Conservation (phyloP, 148 eudicot species). For the Nepenthes mirabilis region DNA sequence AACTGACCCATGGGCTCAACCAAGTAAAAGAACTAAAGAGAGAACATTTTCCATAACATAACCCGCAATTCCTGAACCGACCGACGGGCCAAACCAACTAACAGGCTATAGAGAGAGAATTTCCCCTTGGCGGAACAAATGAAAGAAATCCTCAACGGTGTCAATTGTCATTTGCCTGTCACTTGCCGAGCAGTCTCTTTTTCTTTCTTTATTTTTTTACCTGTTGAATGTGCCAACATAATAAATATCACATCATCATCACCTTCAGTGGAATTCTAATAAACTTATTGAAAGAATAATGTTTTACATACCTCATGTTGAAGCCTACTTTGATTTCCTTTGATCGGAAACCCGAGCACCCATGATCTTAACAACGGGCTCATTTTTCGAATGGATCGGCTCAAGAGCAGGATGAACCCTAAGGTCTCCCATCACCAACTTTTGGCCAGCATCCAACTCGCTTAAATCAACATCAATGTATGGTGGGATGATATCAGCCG, state of each 20-base stretch:
- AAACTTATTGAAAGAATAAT: not conserved
- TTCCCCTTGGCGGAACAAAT: too few species aligned
- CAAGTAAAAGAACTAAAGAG: too few species aligned
- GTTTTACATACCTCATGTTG: not conserved
- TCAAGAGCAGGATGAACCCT: conserved; percentile 83
- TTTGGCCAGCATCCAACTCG: conserved; percentile 76
- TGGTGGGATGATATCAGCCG: conserved; percentile 87
- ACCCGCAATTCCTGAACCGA: too few species aligned
- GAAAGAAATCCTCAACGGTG: too few species aligned
- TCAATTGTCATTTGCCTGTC: too few species aligned
- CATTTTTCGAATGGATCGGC: conserved; percentile 44
- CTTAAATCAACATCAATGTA: conserved; percentile 83
- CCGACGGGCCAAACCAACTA: too few species aligned
- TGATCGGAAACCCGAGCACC: conserved; percentile 76
- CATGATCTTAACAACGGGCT: conserved; percentile 58
- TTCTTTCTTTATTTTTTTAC: too few species aligned
- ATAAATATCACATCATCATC: not conserved
- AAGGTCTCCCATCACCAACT: conserved; percentile 65
- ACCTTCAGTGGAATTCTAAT: not conserved
- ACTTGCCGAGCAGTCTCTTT: too few species aligned
- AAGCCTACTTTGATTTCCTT: conserved; percentile 16
- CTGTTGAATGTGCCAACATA: too few species aligned
- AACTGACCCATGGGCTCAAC: too few species aligned
- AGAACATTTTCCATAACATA: too few species aligned
- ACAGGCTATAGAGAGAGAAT: too few species aligned